Percentiles rank a stretch among this genome's conserved stretches.
Conservation (phyloP, 164 flowering plant genomes). For the Aristolochia californica region DNA sequence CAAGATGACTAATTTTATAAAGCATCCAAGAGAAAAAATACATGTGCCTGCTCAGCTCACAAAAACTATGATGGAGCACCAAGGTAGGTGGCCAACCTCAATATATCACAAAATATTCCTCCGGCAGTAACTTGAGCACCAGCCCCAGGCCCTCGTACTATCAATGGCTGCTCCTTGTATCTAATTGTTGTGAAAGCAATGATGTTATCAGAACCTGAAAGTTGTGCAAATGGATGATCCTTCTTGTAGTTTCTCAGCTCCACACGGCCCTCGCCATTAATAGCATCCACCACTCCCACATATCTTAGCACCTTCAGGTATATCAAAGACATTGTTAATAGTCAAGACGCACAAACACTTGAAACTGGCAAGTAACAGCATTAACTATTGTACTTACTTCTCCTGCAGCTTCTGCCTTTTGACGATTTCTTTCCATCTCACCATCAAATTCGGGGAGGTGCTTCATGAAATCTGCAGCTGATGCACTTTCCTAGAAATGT, state of each 20-base stretch:
- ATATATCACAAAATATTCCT: conserved; percentile 84
- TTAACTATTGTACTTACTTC: conserved; percentile 40
- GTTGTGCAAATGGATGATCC: conserved; percentile 90
- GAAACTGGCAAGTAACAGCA: neutral
- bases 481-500: conserved; percentile 39
- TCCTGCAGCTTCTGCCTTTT: conserved; percentile 65
- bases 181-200: conserved; percentile 86
- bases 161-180: conserved; percentile 78
- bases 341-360: neutral
- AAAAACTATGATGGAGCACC: conserved; percentile 81
- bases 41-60: too few species aligned
- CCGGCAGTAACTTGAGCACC: conserved; percentile 98
- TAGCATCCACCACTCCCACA: conserved; percentile 88
- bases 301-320: conserved; percentile 76
- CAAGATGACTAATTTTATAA: too few species aligned
- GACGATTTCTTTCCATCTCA: conserved; percentile 42
- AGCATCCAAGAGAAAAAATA: too few species aligned
- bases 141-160: conserved; percentile 94
- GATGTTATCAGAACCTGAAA: conserved; percentile 92
- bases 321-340: neutral
- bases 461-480: conserved; percentile 76
- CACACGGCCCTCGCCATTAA: conserved; percentile 50
- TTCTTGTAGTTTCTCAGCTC: conserved; percentile 67
- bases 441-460: conserved; percentile 64
- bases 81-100: conserved; percentile 84